Base-by-base conservation (phyloP, 129 eudicot genomes). In the Artemisia argyi region DNA sequence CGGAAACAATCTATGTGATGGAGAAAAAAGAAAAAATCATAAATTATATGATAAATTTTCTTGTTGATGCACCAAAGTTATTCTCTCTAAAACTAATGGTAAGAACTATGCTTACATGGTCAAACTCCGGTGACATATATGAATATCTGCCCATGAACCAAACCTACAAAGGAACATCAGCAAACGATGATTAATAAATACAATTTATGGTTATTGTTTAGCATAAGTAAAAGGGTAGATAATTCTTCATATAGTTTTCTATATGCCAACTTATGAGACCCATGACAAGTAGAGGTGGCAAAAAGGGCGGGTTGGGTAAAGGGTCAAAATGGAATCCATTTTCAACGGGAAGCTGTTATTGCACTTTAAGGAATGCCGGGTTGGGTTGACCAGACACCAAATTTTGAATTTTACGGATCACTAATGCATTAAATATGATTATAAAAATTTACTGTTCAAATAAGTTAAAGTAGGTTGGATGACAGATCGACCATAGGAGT, bases 141-240 rank as follows among this genome's bases (percentile, higher is more conserved):
- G 88, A 84, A 65, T 78, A 83, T 79, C 82, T 83, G 42, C 95
- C 90, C 91, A 85, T 88, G 85, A 85, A 88, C 88, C 90, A 88
- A 65, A 88, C 87, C 95, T 88, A 82, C 50, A 30, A 70, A 74
- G 39, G 47, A 70, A 6, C 56, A 72, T 19, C 63, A 61, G 3
- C 17, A 47, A 17, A 44, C 32, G 4, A 66, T 50, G 63, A 7
- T 15, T 42, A 64, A 14, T 57, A 71, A 30, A 67, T 72, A 63
- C 47, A 18, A 48, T 1, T 24, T 44, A 64, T 19, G 50, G 53
- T 71, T 70, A 39, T 53, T 24, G 46, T 42, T 24, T 15, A n/a
- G 3, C 3, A 17, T 26, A 30, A 50, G 32, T 32, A 35, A 52
- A 73, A 73, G 1, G 55, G 17, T 20, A 35, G 24, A 9, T 15